These are phyloP conservation scores for Danielozyma ontarioensis DNA, from an alignment of 805 yeast species.

Conservation along the genomic window DNA sequence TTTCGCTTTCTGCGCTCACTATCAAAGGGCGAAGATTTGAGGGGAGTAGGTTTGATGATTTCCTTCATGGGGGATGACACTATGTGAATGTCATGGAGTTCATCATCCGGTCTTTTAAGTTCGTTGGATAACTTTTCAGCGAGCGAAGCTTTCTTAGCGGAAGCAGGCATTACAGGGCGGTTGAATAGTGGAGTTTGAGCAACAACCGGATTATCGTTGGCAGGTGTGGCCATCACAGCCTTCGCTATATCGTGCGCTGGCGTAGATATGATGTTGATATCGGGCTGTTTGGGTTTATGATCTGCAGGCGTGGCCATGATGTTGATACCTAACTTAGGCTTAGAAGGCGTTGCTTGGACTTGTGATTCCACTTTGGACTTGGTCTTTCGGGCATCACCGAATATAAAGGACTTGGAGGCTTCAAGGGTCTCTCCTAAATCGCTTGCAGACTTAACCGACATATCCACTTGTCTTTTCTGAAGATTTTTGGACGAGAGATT, in stretches of 20 bases:
- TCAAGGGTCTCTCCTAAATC: slow-evolving; percentile 1
- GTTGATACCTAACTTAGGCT: slow-evolving; percentile 1
- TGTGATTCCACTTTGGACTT: slow-evolving; percentile 14
- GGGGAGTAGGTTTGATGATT: background rate
- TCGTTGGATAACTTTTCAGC: background rate
- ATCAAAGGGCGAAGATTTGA: slow-evolving; percentile 1
- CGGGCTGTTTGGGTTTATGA: slow-evolving; percentile 7
- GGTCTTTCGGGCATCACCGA: slow-evolving; percentile 20
- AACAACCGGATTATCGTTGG: background rate
- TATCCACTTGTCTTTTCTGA: slow-evolving; percentile 37
- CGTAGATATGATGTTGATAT: slow-evolving; percentile 7
- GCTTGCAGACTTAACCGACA: slow-evolving; percentile 13
- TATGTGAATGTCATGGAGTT: no score
- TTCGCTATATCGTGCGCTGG: slow-evolving; percentile 4
- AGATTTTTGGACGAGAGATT: slow-evolving; percentile 33
- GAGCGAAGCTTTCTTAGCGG: background rate
- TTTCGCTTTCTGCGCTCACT: slow-evolving; percentile 4
- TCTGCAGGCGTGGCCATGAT: background rate
- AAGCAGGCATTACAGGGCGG: background rate
- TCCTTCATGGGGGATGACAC: slow-evolving; percentile 1
- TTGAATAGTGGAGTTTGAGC: background rate
- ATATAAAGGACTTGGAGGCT: slow-evolving; percentile 17
- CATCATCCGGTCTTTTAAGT: background rate
- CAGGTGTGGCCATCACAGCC: slow-evolving; percentile 8
- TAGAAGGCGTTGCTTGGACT: slow-evolving; percentile 26